phyloP scores from a whole-genome alignment of 257 asterid genomes.

The Primulina eburnea region DNA sequence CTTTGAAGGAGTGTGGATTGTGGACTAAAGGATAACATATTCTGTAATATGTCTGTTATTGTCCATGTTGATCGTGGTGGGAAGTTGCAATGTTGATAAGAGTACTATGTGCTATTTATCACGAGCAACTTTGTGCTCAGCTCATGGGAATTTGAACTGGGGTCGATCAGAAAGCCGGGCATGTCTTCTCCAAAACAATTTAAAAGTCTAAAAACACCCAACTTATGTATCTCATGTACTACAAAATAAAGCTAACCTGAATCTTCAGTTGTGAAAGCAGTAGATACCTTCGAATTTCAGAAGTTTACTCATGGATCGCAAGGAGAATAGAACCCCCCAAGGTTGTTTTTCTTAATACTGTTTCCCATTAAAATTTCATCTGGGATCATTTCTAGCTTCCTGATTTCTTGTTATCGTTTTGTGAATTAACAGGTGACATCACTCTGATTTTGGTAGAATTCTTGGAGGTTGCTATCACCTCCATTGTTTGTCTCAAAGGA shows the following conservation, averaged over 20 bases:
- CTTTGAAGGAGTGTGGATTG: slow-evolving; percentile 21
- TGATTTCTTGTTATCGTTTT: not conserved
- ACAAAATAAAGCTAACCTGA: too few relatives aligned
- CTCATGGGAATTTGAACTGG: not conserved
- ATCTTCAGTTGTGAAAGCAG: not conserved
- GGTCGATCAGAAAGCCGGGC: too few relatives aligned
- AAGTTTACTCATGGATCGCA: slow-evolving; percentile 25
- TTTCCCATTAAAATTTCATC: not conserved
- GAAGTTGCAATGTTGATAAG: not conserved
- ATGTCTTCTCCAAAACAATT: not conserved
- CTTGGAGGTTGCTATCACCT: slow-evolving; percentile 51
- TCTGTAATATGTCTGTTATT: not conserved
- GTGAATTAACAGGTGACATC: slow-evolving; percentile 30
- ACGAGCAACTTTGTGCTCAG: not conserved
- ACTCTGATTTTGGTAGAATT: slow-evolving; percentile 42
- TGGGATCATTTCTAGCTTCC: not conserved
- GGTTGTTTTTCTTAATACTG: slow-evolving; percentile 15
- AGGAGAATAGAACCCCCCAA: slow-evolving; percentile 29
- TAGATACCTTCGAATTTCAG: too few relatives aligned
- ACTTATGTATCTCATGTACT: too few relatives aligned
- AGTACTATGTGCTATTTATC: not conserved
- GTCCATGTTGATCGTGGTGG: slow-evolving; percentile 33
- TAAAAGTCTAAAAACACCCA: too few relatives aligned
- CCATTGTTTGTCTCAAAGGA: slow-evolving; percentile 49
- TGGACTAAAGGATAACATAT: slow-evolving; percentile 10